A percentile compares a stretch with the other conserved stretches of the same genome.
phyloP scores from a whole-genome alignment of 768 basidiomycete genomes.

The Pulveroboletus sp. region DNA sequence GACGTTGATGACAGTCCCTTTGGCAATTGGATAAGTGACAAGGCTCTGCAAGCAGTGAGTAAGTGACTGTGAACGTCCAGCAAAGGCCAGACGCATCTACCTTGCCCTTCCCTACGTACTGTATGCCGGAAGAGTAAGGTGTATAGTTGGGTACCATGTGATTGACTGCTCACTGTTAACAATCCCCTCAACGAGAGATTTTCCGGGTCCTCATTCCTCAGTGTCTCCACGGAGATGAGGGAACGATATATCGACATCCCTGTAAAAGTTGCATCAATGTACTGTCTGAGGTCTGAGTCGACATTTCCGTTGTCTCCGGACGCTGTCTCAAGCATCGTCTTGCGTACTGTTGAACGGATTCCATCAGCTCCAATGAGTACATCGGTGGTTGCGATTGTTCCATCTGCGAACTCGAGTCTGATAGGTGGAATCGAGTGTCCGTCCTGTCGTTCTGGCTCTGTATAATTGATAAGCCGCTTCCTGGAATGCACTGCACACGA shows the following conservation, averaged over 20 bases:
- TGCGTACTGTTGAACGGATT: slow-evolving; percentile 30
- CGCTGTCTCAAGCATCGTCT: slow-evolving; percentile 18
- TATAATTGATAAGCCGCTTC: slow-evolving; percentile 21
- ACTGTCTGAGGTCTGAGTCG: slow-evolving; percentile 5
- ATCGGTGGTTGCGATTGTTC: slow-evolving; percentile 30
- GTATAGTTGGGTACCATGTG: neutral
- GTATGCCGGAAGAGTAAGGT: slow-evolving; percentile 6
- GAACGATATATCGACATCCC: slow-evolving; percentile 39
- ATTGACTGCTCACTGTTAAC: slow-evolving; percentile 18
- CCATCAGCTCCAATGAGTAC: slow-evolving; percentile 46
- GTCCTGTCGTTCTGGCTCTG: slow-evolving; percentile 1
- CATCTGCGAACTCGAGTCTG: slow-evolving; percentile 12
- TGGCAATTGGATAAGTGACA: slow-evolving; percentile 37
- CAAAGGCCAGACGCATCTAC: neutral
- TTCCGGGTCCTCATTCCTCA: slow-evolving; percentile 25
- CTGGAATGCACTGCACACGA: slow-evolving; percentile 14
- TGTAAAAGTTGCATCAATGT: slow-evolving; percentile 34
- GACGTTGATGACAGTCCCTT: slow-evolving; percentile 35
- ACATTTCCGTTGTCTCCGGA: neutral
- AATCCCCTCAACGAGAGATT: slow-evolving; percentile 17
- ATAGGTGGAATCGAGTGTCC: slow-evolving; percentile 26
- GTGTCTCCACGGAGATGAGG: slow-evolving; percentile 31
- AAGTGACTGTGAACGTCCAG: neutral
- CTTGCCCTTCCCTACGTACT: slow-evolving; percentile 13
- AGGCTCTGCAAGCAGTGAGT: slow-evolving; percentile 29